Evolutionary conservation across 164 flowering plant species (phyloP).

Genomic region (Buxus sempervirens): DNA sequence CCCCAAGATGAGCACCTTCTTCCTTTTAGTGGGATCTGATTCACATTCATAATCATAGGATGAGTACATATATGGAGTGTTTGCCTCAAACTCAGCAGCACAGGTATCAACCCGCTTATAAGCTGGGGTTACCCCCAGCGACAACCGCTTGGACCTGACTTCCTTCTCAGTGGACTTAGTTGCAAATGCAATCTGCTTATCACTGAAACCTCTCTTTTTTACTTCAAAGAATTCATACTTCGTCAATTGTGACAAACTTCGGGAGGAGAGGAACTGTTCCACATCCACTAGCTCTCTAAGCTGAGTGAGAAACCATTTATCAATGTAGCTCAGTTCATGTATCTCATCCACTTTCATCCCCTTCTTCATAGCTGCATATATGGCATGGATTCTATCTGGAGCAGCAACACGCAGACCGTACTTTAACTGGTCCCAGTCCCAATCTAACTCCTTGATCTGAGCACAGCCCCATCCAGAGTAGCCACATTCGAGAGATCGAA

Average conservation of each 20-base stretch:
- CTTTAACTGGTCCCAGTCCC: constrained; percentile 90
- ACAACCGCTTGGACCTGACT: constrained; percentile 62
- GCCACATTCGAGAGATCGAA: constrained; percentile 82
- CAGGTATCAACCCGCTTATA: constrained; percentile 97
- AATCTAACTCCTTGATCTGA: constrained; percentile 61
- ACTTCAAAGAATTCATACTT: constrained; percentile 77
- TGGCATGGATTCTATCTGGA: constrained; percentile 86
- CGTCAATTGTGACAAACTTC: constrained; percentile 48
- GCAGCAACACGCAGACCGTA: constrained; percentile 84
- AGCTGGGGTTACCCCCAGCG: constrained; percentile 72
- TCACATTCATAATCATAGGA: constrained; percentile 92
- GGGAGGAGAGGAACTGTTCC: constrained; percentile 61
- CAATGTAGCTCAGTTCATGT: constrained; percentile 66
- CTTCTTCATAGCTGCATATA: constrained; percentile 91
- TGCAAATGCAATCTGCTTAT: constrained; percentile 90
- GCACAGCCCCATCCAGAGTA: constrained; percentile 94
- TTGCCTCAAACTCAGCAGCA: constrained; percentile 99
- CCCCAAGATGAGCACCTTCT: constrained; percentile 93
- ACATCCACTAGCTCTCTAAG: constrained; percentile 85
- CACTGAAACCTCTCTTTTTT: constrained; percentile 91
- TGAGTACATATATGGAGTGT: constrained; percentile 97
- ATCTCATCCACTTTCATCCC: constrained; percentile 94
- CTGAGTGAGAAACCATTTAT: constrained; percentile 93
- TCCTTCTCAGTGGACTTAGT: constrained; percentile 71
- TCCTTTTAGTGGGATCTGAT: constrained; percentile 73